Base-by-base conservation (phyloP, 108 stramenopile genomes). In the Stephanodiscus triporus region DNA sequence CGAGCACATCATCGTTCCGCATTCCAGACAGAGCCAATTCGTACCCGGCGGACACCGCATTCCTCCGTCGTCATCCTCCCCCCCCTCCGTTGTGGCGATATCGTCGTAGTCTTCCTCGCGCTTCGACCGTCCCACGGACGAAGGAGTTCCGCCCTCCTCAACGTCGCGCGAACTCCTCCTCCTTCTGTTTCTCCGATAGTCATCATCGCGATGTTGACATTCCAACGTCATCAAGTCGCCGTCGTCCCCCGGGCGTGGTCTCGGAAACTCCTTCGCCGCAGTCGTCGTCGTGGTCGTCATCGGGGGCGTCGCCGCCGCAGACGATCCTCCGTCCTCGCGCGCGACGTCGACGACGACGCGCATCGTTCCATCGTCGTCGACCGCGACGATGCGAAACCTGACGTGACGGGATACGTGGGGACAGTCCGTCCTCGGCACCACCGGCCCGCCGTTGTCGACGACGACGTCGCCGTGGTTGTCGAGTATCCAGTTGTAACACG, bases 11-110 rank as follows among this genome's bases (percentile, higher is more conserved):
- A 87, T 42, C 3, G 59, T 67, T 4, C 83, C 84, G 59, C 90
- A 91, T 37, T 78, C 50, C 43, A 91, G 63, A 61, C 92, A 94
- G 10, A 88, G 58, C 92, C 92, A 94, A 76, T 94, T 91, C 72
- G 89, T 90, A 22, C 78, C 76, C 16, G 34, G 43, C 5, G 30
- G 27, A 62, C 23, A 23, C 5, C 6, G 13, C 0, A 23, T 6
- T 47, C 63, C 63, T 19, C 17, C 32, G 22, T 58, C 66, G 11
- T 70, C 62, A 8, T 50, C 56, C 22, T 69, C 72, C 29, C 68
- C 60, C 1, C 27, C n/a, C 4, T 73, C 65, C 6, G 27, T 42
- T 4, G 48, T n/a, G 1, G 34, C 59, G 6, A 51, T 36, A 34
- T 70, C 38, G 9, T 55, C 24, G 24, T 64, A 36, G 42, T 64